Percentiles rank a stretch among this genome's conserved stretches.
Evolutionary conservation across 371 early-diverging fungal species (phyloP).

Genomic region (Mycotypha africana): DNA sequence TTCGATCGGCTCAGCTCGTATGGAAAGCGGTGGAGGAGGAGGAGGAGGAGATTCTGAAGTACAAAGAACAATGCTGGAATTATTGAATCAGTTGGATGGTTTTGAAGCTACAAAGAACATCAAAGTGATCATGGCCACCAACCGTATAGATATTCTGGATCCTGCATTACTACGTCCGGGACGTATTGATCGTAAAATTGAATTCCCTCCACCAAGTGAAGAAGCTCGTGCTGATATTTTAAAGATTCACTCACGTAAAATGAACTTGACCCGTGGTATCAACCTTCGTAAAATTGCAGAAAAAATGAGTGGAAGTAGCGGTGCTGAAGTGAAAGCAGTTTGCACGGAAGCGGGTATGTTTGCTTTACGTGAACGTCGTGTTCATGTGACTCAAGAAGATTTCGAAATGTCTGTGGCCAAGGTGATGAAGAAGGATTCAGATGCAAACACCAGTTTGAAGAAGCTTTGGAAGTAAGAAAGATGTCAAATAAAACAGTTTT

Average conservation of each 20-base stretch:
- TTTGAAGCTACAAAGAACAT: constrained; percentile 99
- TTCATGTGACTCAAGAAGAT: constrained; percentile 99
- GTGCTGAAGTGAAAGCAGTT: constrained; percentile 77
- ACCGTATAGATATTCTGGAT: constrained; percentile 98
- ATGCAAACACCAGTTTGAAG: constrained; percentile 92
- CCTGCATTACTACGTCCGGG: constrained; percentile 99
- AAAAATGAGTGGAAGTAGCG: constrained; percentile 98
- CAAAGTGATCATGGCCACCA: constrained; percentile 71
- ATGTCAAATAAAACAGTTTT: constrained; percentile 2
- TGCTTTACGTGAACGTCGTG: constrained; percentile 98
- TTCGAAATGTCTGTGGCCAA: constrained; percentile 99
- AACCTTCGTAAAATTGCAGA: constrained; percentile 98
- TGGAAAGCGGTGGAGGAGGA: constrained; percentile 96
- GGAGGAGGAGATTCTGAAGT: constrained; percentile 99
- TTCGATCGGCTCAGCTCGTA: constrained; percentile 99
- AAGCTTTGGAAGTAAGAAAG: constrained; percentile 92
- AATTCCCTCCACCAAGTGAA: constrained; percentile 95
- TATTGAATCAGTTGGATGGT: constrained; percentile 99
- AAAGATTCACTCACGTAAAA: constrained; percentile 98
- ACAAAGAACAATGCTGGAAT: constrained; percentile 98
- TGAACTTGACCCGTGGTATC: constrained; percentile 98
- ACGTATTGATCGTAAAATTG: constrained; percentile 99
- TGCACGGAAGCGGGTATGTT: constrained; percentile 99
- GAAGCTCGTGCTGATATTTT: constrained; percentile 97
- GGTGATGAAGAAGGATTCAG: constrained; percentile 99